These are phyloP conservation scores for Agaricus sinodeliciosus DNA, from an alignment of 768 basidiomycete genomes.

Conservation along the genomic window DNA sequence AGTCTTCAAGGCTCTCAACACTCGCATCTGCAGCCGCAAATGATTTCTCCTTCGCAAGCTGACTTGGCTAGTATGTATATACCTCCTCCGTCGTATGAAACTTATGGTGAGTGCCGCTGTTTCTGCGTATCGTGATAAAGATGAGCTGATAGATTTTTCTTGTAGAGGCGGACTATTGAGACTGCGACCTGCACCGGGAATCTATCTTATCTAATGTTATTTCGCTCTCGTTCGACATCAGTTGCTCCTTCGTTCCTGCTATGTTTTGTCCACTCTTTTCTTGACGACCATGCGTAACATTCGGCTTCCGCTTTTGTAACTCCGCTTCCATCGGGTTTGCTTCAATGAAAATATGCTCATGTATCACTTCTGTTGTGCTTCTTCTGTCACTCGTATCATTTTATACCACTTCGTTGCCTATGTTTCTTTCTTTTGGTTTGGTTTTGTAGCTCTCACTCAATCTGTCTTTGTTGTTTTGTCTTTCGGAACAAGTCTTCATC, in stretches of 20 bases:
- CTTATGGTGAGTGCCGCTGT: conserved; percentile 18
- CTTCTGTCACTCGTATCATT: neutral
- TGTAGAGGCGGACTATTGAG: neutral
- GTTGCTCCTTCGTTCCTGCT: neutral
- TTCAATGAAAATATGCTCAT: neutral
- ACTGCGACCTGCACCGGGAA: neutral
- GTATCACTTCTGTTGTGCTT: neutral
- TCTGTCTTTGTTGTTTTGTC: neutral
- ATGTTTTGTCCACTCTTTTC: neutral
- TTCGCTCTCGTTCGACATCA: neutral
- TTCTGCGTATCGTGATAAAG: neutral
- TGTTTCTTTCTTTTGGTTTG: no score
- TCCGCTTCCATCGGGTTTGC: conserved; percentile 2
- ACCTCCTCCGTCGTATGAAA: conserved; percentile 18
- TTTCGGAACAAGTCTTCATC: conserved; percentile 1
- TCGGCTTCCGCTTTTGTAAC: neutral
- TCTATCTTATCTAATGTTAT: conserved; percentile 1
- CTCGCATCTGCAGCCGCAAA: neutral
- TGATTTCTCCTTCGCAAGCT: neutral
- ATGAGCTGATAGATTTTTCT: neutral
- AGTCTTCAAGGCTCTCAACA: conserved; percentile 9
- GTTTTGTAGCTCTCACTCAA: neutral
- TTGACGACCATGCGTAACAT: neutral
- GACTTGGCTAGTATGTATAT: conserved; percentile 15
- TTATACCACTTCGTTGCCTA: no score